A percentile compares a stretch with the other conserved stretches of the same genome.
Evolutionary conservation across 1,139 yeast genomes (phyloP).

Genomic region (Hyphopichia burtonii): DNA sequence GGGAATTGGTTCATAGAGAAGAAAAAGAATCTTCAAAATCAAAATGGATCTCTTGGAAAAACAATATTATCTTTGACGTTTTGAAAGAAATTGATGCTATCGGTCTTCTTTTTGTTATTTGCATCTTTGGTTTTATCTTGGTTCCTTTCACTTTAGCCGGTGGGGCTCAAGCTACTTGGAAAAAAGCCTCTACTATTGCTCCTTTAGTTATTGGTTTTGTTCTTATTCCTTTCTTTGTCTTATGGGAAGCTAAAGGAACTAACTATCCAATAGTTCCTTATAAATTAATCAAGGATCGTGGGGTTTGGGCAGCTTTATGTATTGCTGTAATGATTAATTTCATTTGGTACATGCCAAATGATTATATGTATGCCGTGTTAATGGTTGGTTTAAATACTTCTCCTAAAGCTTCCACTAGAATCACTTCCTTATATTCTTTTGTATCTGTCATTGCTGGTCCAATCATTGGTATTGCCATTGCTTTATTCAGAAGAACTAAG

Average conservation of each 20-base stretch:
- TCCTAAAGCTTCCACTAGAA: constrained; percentile 62
- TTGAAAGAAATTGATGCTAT: constrained; percentile 55
- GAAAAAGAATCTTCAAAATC: constrained; percentile 16
- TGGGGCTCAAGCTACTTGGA: constrained; percentile 52
- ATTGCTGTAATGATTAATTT: constrained; percentile 57
- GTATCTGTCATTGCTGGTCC: constrained; percentile 65
- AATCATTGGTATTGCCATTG: constrained; percentile 54
- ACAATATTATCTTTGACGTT: constrained; percentile 14
- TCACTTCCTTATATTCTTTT: constrained; percentile 60
- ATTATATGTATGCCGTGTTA: constrained; percentile 63
- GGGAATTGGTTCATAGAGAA: constrained; percentile 26
- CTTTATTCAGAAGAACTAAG: constrained; percentile 53
- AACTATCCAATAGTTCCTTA: constrained; percentile 60
- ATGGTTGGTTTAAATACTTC: constrained; percentile 61
- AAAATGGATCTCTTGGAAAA: constrained; percentile 12
- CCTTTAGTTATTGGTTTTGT: constrained; percentile 65
- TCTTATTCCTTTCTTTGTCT: constrained; percentile 50
- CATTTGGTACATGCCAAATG: constrained; percentile 68
- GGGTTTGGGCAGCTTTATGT: constrained; percentile 51
- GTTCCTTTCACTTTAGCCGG: constrained; percentile 56
- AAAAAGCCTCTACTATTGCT: constrained; percentile 50
- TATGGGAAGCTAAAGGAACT: constrained; percentile 56
- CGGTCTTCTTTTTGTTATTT: constrained; percentile 51
- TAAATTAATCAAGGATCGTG: constrained; percentile 58
- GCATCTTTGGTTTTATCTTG: constrained; percentile 58